These are phyloP conservation scores for Saccharomyces eubayanus DNA, from an alignment of 805 yeast genomes.

Conservation along the genomic window DNA sequence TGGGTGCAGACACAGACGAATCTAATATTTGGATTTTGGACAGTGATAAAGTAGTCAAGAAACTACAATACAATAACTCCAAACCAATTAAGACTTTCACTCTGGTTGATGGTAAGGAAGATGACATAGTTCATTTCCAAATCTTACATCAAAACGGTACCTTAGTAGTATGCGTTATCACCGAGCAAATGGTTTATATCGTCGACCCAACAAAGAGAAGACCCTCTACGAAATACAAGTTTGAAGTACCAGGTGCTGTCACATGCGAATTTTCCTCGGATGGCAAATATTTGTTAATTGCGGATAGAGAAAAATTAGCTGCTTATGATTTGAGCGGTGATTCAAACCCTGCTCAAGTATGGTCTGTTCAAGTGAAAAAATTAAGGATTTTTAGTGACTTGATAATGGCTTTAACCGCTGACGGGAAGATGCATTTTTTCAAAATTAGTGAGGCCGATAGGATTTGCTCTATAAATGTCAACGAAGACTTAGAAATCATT, in stretches of 20 bases:
- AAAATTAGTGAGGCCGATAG: constrained; percentile 30
- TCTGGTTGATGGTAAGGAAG: constrained; percentile 26
- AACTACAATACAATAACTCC: constrained; percentile 22
- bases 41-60: constrained; percentile 29
- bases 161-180: constrained; percentile 25
- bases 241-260: constrained; percentile 16
- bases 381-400: constrained; percentile 14
- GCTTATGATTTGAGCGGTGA: constrained; percentile 14
- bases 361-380: constrained; percentile 18
- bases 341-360: constrained; percentile 9
- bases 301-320: constrained; percentile 12
- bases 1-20: constrained; percentile 32
- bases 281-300: constrained; percentile 18
- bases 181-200: constrained; percentile 44
- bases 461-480: constrained; percentile 26
- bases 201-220: constrained; percentile 48
- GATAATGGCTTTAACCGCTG: constrained; percentile 16
- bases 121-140: constrained; percentile 25
- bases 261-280: constrained; percentile 12
- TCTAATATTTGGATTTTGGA: constrained; percentile 31
- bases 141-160: constrained; percentile 13
- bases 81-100: constrained; percentile 32
- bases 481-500: constrained; percentile 20
- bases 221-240: constrained; percentile 21
- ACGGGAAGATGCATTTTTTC: constrained; percentile 20